Evolutionary conservation across 2,329 filamentous ascomycete genomes (phyloP).

Genomic region (Diplodia sapinea): DNA sequence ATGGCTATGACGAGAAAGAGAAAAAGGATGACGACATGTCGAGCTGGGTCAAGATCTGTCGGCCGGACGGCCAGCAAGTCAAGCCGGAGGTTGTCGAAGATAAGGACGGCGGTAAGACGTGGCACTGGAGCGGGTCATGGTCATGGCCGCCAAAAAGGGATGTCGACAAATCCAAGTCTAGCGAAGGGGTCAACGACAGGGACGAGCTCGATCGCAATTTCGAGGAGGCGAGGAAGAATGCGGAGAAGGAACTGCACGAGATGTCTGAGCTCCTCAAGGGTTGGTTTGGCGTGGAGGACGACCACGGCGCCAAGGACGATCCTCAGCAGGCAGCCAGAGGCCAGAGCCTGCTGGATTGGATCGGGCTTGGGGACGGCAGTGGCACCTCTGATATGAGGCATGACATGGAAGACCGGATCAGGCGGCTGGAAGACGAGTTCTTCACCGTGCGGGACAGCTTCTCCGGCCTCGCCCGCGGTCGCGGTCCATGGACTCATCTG

Average conservation of each 20-base stretch:
- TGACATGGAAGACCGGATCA: constrained; percentile 22
- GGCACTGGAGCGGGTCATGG: constrained; percentile 25
- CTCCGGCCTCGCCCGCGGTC: constrained; percentile 5
- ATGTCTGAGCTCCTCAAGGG: constrained; percentile 11
- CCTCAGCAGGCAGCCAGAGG: background rate
- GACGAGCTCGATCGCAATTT: background rate
- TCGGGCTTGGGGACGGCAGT: background rate
- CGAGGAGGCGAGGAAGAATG: constrained; percentile 22
- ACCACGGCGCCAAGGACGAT: background rate
- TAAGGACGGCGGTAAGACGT: constrained; percentile 28
- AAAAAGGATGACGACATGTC: constrained; percentile 2
- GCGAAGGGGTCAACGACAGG: background rate
- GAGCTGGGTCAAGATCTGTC: constrained; percentile 18
- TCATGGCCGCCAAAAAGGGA: constrained; percentile 26
- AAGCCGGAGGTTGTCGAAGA: constrained; percentile 30
- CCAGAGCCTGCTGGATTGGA: constrained; percentile 6
- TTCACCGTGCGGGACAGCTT: constrained; percentile 17
- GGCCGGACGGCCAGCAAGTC: constrained; percentile 12
- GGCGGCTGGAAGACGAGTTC: constrained; percentile 17
- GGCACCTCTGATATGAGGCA: background rate
- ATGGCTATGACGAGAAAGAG: background rate
- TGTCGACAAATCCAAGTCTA: background rate
- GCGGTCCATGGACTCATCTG: constrained; percentile 13
- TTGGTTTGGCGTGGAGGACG: constrained; percentile 14
- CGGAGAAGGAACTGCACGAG: constrained; percentile 25